These are phyloP conservation scores for Ophiostoma piceae DNA, from an alignment of 2,329 filamentous ascomycete genomes.

Conservation along the genomic window DNA sequence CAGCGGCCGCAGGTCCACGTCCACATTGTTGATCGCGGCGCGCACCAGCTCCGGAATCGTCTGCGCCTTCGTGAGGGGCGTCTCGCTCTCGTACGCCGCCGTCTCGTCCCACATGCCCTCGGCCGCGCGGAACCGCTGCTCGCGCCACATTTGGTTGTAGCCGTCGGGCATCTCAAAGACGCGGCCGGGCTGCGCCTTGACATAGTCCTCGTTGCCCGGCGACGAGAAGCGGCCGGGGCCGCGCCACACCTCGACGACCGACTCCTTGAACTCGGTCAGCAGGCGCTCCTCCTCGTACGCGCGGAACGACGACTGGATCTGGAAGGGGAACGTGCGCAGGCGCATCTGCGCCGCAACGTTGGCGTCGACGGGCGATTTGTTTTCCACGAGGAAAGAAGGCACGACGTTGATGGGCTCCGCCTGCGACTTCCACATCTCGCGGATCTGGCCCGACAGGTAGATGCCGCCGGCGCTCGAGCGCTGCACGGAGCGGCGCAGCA, in stretches of 20 bases:
- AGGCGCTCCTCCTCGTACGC: slow-evolving; percentile 86
- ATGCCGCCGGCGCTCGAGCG: slow-evolving; percentile 81
- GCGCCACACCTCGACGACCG: slow-evolving; percentile 88
- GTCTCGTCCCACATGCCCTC: slow-evolving; percentile 90
- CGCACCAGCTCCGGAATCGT: slow-evolving; percentile 81
- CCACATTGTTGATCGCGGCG: slow-evolving; percentile 69
- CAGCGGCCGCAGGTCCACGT: slow-evolving; percentile 80
- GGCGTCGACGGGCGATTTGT: slow-evolving; percentile 84
- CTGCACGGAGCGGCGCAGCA: slow-evolving; percentile 83
- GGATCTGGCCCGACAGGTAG: slow-evolving; percentile 85
- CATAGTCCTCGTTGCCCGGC: slow-evolving; percentile 70
- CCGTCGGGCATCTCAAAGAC: slow-evolving; percentile 97
- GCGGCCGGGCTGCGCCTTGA: slow-evolving; percentile 66
- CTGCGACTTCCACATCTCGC: slow-evolving; percentile 63
- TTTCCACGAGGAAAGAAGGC: slow-evolving; percentile 81
- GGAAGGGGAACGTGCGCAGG: slow-evolving; percentile 62
- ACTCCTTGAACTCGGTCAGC: slow-evolving; percentile 95
- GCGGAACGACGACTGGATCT: slow-evolving; percentile 66
- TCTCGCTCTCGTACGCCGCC: slow-evolving; percentile 53
- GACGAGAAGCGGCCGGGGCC: slow-evolving; percentile 64
- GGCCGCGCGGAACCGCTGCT: slow-evolving; percentile 77
- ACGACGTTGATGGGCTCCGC: slow-evolving; percentile 52
- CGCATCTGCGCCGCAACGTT: slow-evolving; percentile 71
- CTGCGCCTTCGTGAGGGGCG: slow-evolving; percentile 57
- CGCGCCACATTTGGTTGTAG: slow-evolving; percentile 89